phyloP scores from a whole-genome alignment of 495 filamentous ascomycete genomes.

The Podospora tetraspora region DNA sequence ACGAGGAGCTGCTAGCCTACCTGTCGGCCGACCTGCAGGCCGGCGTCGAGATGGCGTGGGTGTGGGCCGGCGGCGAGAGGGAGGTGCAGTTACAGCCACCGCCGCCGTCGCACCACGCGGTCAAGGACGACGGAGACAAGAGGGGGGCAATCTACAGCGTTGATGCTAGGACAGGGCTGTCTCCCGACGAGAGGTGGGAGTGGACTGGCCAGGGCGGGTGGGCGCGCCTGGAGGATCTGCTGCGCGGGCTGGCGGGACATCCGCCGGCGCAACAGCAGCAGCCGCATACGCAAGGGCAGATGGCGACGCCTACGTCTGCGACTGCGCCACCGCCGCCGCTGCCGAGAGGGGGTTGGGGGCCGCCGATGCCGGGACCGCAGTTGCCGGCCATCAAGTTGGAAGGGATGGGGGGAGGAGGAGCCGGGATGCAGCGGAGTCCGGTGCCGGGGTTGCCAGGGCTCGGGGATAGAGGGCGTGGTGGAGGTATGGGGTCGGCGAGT shows the following conservation, averaged over 20 bases:
- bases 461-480: background rate
- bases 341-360: background rate
- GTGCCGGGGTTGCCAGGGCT: background rate
- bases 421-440: conserved; percentile 1
- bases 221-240: conserved; percentile 25
- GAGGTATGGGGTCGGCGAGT: conserved; percentile 14
- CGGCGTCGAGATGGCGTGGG: conserved; percentile 72
- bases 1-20: conserved; percentile 89
- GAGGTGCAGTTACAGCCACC: conserved; percentile 13
- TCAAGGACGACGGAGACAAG: background rate
- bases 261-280: conserved; percentile 8
- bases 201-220: conserved; percentile 21
- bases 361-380: conserved; percentile 4
- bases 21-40: conserved; percentile 87
- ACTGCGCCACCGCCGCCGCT: background rate
- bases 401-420: background rate
- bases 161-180: conserved; percentile 24
- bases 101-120: background rate
- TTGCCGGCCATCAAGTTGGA: conserved; percentile 1
- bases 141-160: conserved; percentile 16
- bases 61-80: conserved; percentile 67
- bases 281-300: background rate
- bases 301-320: background rate
- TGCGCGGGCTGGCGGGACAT: conserved; percentile 20
- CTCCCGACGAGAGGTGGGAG: conserved; percentile 24